These are phyloP conservation scores for Ogataea pilisensis DNA, from an alignment of 805 yeast genomes.

Conservation along the genomic window DNA sequence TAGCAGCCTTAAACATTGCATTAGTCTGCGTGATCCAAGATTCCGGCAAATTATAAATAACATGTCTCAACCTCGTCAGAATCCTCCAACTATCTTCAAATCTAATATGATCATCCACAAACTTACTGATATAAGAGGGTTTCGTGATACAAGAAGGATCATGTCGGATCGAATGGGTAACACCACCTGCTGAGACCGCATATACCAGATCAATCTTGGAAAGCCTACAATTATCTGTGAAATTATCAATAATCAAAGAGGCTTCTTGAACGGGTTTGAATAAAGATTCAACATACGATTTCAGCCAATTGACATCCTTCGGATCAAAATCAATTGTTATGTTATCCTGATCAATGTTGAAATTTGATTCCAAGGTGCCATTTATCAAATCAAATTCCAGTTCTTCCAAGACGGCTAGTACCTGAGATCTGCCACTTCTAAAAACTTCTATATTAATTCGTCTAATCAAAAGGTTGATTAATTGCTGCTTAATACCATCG, in stretches of 20 bases:
- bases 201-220: slow-evolving; percentile 39
- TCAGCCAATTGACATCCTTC: slow-evolving; percentile 17
- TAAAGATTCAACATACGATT: slow-evolving; percentile 6
- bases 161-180: slow-evolving; percentile 50
- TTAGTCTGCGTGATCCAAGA: slow-evolving; percentile 42
- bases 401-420: slow-evolving; percentile 7
- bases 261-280: slow-evolving; percentile 8
- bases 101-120: slow-evolving; percentile 70
- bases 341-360: slow-evolving; percentile 14
- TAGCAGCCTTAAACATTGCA: slow-evolving; percentile 24
- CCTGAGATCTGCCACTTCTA: slow-evolving; percentile 9
- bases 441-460: slow-evolving; percentile 12
- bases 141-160: slow-evolving; percentile 90
- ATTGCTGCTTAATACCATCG: slow-evolving; percentile 2
- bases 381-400: slow-evolving; percentile 1
- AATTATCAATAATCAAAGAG: slow-evolving; percentile 4
- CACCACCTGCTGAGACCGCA: slow-evolving; percentile 36
- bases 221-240: slow-evolving; percentile 11
- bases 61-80: slow-evolving; percentile 72
- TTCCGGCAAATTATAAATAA: slow-evolving; percentile 53
- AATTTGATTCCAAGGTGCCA: background rate
- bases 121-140: slow-evolving; percentile 76
- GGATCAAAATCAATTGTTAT: slow-evolving; percentile 20
- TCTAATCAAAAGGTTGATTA: slow-evolving; percentile 6
- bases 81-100: slow-evolving; percentile 86